Evolutionary conservation across 129 eudicot genomes (phyloP).

Genomic region (Artemisia argyi): DNA sequence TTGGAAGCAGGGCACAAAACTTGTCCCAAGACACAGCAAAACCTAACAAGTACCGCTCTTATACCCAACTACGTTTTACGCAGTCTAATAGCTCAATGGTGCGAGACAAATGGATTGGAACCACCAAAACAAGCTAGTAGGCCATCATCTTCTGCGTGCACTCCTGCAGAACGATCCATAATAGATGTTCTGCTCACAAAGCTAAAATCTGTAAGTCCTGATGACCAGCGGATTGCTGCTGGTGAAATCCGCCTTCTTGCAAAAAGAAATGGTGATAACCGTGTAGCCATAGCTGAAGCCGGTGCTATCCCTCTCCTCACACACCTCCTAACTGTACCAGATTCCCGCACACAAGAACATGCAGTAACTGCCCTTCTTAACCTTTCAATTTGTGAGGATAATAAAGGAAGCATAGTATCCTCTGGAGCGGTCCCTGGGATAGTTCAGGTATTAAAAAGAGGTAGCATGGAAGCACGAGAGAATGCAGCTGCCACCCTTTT

Average conservation of each 20-base stretch:
- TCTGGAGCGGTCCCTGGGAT: conserved; percentile 95
- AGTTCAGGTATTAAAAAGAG: conserved; percentile 72
- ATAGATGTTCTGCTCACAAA: conserved; percentile 62
- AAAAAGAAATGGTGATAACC: conserved; percentile 84
- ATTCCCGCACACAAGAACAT: conserved; percentile 90
- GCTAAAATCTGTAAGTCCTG: conserved; percentile 62
- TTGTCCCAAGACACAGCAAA: conserved; percentile 92
- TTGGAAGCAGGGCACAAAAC: conserved; percentile 80
- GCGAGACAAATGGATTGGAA: conserved; percentile 76
- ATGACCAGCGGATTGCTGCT: conserved; percentile 78
- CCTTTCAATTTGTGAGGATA: conserved; percentile 87
- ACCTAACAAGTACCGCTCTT: conserved; percentile 51
- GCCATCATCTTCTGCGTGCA: conserved; percentile 59
- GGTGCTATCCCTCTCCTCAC: conserved; percentile 93
- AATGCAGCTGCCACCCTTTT: conserved; percentile 94
- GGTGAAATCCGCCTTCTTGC: conserved; percentile 94
- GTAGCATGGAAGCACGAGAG: conserved; percentile 95
- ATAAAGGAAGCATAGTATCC: conserved; percentile 69
- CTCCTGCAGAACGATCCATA: conserved; percentile 76
- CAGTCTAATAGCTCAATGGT: conserved; percentile 93
- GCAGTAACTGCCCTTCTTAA: conserved; percentile 93
- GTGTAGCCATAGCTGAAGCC: conserved; percentile 90
- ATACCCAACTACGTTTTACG: conserved; percentile 90
- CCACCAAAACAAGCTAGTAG: conserved; percentile 64
- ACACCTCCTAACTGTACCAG: conserved; percentile 59